Evolutionary conservation across 768 basidiomycete species (phyloP), one percentile per base, ranked within the genome.

Genomic region (Leucosporidium yakuticum): DNA sequence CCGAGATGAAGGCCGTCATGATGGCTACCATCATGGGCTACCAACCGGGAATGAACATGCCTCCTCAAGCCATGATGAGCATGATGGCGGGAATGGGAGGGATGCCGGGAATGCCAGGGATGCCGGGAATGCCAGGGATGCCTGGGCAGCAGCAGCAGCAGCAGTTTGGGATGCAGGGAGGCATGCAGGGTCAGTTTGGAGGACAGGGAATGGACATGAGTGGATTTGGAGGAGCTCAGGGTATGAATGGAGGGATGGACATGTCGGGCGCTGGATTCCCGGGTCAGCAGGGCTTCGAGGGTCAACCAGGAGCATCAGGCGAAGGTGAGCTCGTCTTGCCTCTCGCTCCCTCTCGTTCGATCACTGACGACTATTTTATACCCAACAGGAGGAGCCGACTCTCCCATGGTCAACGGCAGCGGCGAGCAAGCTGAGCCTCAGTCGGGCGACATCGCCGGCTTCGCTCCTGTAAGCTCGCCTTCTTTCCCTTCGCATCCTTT

Each of bases 381-480:
- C 17, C 19, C 6, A 4, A 2, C 21, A 29, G 15, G 31, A 25
- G 19, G 15, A 25, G 25, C 25, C 53, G 23, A 17, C 25, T 54
- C 25, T 44, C 39, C 39, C 39, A 54, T 17, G 53, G 53, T 54
- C 15, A 6, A 29, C 53, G 15, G 39, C 31, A 36, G 21, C 31
- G 31, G 21, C 21, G 29, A 57, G 31, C 55, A 23, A 20, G 55
- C 55, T 17, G 32, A 32, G 29, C 31, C 15, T 29, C 55, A 57
- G 8, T 95, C 44, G 80, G 92, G 93, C 56, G 91, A 95, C 53
- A 11, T 31, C 31, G 44, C 39, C 17, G 39, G 39, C 39, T 44
- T 44, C 39, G 8, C 39, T 44, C 14, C 39, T 2, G 39, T 44
- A 15, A 44, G 39, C 14, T 15, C 11, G 14, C 39, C 39, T 44